Evolutionary conservation across 2,329 filamentous ascomycete species (phyloP).

Genomic region (Talaromyces islandicus): DNA sequence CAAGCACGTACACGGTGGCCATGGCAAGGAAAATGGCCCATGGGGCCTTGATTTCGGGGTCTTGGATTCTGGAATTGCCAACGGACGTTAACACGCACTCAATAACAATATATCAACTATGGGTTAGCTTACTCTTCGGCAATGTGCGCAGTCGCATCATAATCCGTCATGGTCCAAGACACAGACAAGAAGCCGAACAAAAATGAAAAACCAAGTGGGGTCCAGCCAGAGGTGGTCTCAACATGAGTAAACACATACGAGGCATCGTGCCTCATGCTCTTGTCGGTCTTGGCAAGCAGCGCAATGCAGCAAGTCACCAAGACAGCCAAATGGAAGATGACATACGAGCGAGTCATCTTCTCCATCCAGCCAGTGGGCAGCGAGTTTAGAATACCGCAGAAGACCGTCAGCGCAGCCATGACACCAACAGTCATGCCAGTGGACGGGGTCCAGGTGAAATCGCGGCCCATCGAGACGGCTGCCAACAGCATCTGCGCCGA

Average conservation of each 20-base stretch:
- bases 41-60: constrained; percentile 48
- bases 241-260: constrained; percentile 52
- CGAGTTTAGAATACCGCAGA: constrained; percentile 51
- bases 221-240: constrained; percentile 49
- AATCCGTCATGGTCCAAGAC: constrained; percentile 57
- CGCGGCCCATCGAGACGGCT: constrained; percentile 9
- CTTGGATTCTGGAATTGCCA: constrained; percentile 28
- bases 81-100: neutral
- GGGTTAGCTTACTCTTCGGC: constrained; percentile 39
- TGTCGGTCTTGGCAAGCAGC: constrained; percentile 40
- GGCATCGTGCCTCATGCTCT: constrained; percentile 46
- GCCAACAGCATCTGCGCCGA: constrained; percentile 49
- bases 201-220: constrained; percentile 50
- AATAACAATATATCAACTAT: constrained; percentile 10
- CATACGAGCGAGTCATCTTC: constrained; percentile 53
- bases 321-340: constrained; percentile 50
- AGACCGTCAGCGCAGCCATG: constrained; percentile 49
- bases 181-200: constrained; percentile 57
- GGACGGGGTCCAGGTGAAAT: constrained; percentile 43
- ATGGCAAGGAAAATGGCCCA: constrained; percentile 53
- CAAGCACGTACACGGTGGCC: constrained; percentile 50
- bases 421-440: constrained; percentile 45
- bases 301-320: constrained; percentile 42
- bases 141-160: constrained; percentile 44
- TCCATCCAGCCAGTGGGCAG: constrained; percentile 53